Evolutionary conservation across 371 early-diverging fungal genomes (phyloP).

Genomic region (Mucor indicus): DNA sequence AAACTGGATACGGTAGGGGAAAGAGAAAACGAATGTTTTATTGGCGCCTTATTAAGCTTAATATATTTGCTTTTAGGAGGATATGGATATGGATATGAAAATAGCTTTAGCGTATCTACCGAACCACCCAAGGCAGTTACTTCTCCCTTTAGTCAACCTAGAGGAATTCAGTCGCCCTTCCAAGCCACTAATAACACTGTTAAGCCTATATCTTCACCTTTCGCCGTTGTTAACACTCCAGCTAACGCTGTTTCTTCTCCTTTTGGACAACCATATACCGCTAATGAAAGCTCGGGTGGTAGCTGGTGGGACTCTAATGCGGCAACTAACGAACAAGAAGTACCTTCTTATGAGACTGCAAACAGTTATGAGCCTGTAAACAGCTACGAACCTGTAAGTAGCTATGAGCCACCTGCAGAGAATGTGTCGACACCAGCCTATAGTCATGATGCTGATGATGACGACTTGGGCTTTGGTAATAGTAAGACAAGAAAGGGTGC

Average conservation of each 20-base stretch:
- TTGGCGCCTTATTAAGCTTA: neutral
- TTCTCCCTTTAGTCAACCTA: neutral
- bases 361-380: no score
- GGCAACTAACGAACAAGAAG: no score
- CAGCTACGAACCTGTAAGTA: no score
- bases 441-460: slow-evolving; percentile 40
- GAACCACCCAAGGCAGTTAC: neutral
- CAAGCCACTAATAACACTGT: slow-evolving; percentile 1
- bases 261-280: slow-evolving; percentile 1
- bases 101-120: slow-evolving; percentile 18
- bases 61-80: neutral
- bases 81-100: slow-evolving; percentile 20
- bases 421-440: neutral
- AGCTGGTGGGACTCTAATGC: slow-evolving; percentile 11
- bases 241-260: slow-evolving; percentile 1
- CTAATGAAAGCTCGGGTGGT: neutral
- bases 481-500: slow-evolving; percentile 22
- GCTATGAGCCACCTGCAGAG: no score
- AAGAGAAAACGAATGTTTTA: neutral
- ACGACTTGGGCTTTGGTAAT: slow-evolving; percentile 61
- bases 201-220: slow-evolving; percentile 18
- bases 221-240: slow-evolving; percentile 4
- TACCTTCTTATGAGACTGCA: no score
- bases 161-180: slow-evolving; percentile 34
- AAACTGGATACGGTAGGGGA: neutral